Evolutionary conservation across 2,329 filamentous ascomycete genomes (phyloP), one percentile per base, ranked within the genome.

Genomic region (Dendrostoma leiphaemia): DNA sequence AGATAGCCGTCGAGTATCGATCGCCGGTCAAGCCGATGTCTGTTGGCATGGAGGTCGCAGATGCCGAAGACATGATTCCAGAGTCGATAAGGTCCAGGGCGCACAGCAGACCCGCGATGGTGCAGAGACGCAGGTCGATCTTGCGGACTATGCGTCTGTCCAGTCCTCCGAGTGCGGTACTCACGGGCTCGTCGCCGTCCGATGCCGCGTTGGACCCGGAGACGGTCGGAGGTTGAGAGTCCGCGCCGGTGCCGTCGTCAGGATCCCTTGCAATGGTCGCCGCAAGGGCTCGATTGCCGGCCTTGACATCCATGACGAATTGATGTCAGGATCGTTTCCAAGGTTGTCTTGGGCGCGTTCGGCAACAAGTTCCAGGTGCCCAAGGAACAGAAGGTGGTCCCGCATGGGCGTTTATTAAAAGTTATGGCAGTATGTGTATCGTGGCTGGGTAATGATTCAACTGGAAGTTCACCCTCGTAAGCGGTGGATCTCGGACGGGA

Each of bases 41-140:
- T 10, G 71, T 64, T 44, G 84, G 75, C 82, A 89, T 87, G 24
- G 78, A 84, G 0, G 86, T 89, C 9, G 89, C 86, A 1, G 84
- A 84, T 0, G 86, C 87, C 6, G 81, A 85, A 1, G 82, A 85
- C 53, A 90, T 84, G 61, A 90, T 85, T 37, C 85, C 85, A 46
- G 80, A 83, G 70, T 90, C 86, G 13, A 90, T 75, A 12, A 90
- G 72, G 65, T 89, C 86, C 54, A 90, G 75, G 59, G 80, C 84
- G 70, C 85, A 89, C 3, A 90, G 71, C n/a, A 89, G 77, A 1
- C 85, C 85, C 1, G 85, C 85, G 59, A 90, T 89, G 24, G 80
- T 85, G 69, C 86, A 89, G 3, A 90, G 73, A 23, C 86, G 79
- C 41, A 88, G 63, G 64, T 90, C 86, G 49, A 88, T 77, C 66